phyloP scores from a whole-genome alignment of 768 basidiomycete genomes.

The Tulasnella sp. region DNA sequence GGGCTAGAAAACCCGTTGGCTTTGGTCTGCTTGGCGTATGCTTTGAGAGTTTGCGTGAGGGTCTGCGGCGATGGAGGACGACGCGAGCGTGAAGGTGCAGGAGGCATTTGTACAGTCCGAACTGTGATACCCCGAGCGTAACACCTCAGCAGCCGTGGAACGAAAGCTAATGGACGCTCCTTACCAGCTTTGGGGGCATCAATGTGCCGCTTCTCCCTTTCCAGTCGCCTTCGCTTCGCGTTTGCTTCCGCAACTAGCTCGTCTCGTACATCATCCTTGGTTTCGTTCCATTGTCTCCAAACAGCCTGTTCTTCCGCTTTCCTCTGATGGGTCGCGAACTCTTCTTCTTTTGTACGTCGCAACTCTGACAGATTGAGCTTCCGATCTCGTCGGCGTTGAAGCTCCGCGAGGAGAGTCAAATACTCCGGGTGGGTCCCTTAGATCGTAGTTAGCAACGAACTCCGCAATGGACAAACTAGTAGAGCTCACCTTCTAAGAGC shows the following conservation, averaged over 20 bases:
- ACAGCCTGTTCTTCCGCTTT: constrained; percentile 62
- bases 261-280: constrained; percentile 64
- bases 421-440: constrained; percentile 81
- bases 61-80: constrained; percentile 2
- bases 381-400: constrained; percentile 68
- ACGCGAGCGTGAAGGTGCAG: neutral
- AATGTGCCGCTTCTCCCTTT: constrained; percentile 69
- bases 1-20: neutral
- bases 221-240: constrained; percentile 70
- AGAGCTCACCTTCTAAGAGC: constrained; percentile 55
- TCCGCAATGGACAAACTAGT: neutral
- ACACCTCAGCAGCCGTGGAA: neutral
- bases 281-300: constrained; percentile 92
- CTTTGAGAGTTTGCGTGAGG: neutral
- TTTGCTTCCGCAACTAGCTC: constrained; percentile 87
- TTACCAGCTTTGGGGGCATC: constrained; percentile 69
- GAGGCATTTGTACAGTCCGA: neutral
- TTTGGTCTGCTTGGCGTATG: neutral
- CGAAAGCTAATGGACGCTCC: constrained; percentile 4
- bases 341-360: constrained; percentile 58
- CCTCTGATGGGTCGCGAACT: constrained; percentile 49
- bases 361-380: constrained; percentile 70
- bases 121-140: neutral
- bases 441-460: neutral
- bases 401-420: constrained; percentile 65